Conservation (phyloP, 441 rosid species). For the Jatropha multifida region DNA sequence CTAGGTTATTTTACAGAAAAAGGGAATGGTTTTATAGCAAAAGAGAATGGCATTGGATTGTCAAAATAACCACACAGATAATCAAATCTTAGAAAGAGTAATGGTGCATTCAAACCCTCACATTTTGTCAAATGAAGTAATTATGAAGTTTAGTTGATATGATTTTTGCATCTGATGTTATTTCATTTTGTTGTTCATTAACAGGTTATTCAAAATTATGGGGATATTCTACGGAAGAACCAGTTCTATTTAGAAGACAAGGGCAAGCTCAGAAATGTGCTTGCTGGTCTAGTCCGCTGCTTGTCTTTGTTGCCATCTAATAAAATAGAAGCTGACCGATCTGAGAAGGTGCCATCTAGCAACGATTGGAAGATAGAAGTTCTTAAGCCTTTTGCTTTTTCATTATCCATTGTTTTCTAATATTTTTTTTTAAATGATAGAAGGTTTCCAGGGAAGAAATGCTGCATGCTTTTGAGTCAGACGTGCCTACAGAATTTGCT, state of each 20-base stretch:
- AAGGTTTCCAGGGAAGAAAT: slow-evolving; percentile 31
- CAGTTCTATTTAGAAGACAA: slow-evolving; percentile 72
- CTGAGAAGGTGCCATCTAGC: slow-evolving; percentile 44
- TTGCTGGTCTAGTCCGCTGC: slow-evolving; percentile 72
- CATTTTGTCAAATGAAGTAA: neutral
- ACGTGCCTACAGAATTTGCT: slow-evolving; percentile 41
- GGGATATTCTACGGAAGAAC: slow-evolving; percentile 59
- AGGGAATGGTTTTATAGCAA: neutral
- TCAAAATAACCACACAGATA: slow-evolving; percentile 1
- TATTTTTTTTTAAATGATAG: slow-evolving; percentile 31
- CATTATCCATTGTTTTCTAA: slow-evolving; percentile 12
- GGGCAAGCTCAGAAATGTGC: slow-evolving; percentile 65
- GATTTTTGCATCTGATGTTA: slow-evolving; percentile 12
- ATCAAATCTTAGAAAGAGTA: neutral
- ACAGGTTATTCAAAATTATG: slow-evolving; percentile 85
- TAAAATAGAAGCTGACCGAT: slow-evolving; percentile 33
- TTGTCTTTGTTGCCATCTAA: slow-evolving; percentile 62
- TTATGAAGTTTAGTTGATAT: slow-evolving; percentile 8
- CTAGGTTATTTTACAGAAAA: neutral
- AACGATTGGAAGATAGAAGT: slow-evolving; percentile 11
- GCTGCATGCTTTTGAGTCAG: slow-evolving; percentile 58
- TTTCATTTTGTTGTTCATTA: slow-evolving; percentile 18
- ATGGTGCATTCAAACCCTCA: neutral
- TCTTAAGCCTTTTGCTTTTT: slow-evolving; percentile 10
- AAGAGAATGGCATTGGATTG: neutral